These are phyloP conservation scores for Hippophae tibetana DNA, from an alignment of 306 rosid species.

Conservation along the genomic window DNA sequence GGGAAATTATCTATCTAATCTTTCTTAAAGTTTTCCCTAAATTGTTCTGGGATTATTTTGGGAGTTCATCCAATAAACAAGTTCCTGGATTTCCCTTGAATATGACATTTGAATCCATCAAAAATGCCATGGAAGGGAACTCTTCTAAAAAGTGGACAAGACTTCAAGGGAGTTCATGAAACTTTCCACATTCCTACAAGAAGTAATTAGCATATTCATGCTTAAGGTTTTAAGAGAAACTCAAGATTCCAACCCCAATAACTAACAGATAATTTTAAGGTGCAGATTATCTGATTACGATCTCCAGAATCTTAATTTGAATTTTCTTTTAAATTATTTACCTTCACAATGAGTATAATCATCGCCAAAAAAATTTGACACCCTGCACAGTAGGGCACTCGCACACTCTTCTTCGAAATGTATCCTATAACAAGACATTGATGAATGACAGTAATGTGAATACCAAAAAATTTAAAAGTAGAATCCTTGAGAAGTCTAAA, in stretches of 20 bases:
- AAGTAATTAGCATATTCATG: not conserved
- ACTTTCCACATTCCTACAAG: no score
- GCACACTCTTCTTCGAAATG: slow-evolving; percentile 92
- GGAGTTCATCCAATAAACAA: no score
- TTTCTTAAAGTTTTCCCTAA: no score
- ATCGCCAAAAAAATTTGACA: slow-evolving; percentile 67
- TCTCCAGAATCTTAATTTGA: not conserved
- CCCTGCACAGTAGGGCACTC: slow-evolving; percentile 85
- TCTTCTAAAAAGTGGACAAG: not conserved
- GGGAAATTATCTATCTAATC: no score
- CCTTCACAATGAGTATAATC: slow-evolving; percentile 92
- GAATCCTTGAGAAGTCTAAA: slow-evolving; percentile 1
- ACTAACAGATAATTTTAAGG: not conserved
- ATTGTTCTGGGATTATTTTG: no score
- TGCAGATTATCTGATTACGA: not conserved
- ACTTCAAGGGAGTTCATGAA: no score
- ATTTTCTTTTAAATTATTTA: slow-evolving; percentile 21
- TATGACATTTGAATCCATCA: no score
- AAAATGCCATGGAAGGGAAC: no score
- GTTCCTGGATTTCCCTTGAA: no score
- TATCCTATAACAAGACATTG: slow-evolving; percentile 43
- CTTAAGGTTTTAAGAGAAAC: not conserved
- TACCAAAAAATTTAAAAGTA: not conserved
- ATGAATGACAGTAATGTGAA: slow-evolving; percentile 13
- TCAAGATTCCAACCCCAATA: not conserved